phyloP scores from a whole-genome alignment of 164 flowering plant genomes.

The Annona squamosa region DNA sequence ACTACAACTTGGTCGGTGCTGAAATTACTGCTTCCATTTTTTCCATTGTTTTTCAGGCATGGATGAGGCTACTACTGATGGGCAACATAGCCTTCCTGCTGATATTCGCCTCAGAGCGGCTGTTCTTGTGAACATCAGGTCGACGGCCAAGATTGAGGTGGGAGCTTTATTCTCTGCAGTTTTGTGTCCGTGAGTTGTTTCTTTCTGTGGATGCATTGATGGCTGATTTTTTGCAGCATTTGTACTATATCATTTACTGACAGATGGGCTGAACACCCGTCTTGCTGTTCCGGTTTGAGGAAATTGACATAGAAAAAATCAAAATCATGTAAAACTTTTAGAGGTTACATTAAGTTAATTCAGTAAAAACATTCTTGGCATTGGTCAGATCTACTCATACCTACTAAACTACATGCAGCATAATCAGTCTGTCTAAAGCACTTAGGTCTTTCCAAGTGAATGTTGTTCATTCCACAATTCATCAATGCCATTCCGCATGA shows the following conservation, averaged over 20 bases:
- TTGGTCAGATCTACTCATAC: too few species aligned
- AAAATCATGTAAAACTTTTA: too few species aligned
- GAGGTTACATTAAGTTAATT: too few species aligned
- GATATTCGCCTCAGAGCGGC: constrained; percentile 40
- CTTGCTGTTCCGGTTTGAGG: background rate
- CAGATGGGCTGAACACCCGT: background rate
- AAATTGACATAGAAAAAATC: background rate
- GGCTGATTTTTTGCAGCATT: background rate
- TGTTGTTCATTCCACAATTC: too few species aligned
- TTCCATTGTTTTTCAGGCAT: constrained; percentile 6
- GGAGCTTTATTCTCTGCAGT: background rate
- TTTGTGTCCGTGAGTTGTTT: background rate
- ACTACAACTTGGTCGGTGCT: background rate
- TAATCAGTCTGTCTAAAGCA: background rate
- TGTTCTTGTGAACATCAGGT: constrained; percentile 46
- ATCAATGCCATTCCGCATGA: too few species aligned
- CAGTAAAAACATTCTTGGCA: too few species aligned
- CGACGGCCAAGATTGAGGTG: constrained; percentile 48
- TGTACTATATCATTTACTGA: background rate
- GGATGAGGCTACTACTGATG: constrained; percentile 11
- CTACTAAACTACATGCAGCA: background rate
- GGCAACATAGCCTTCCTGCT: constrained; percentile 27
- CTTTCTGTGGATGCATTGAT: background rate
- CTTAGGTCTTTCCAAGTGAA: background rate
- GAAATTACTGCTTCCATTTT: background rate